These are phyloP conservation scores for Pneumocystis murina DNA, from an alignment of 1,139 yeast genomes.

Conservation along the genomic window DNA sequence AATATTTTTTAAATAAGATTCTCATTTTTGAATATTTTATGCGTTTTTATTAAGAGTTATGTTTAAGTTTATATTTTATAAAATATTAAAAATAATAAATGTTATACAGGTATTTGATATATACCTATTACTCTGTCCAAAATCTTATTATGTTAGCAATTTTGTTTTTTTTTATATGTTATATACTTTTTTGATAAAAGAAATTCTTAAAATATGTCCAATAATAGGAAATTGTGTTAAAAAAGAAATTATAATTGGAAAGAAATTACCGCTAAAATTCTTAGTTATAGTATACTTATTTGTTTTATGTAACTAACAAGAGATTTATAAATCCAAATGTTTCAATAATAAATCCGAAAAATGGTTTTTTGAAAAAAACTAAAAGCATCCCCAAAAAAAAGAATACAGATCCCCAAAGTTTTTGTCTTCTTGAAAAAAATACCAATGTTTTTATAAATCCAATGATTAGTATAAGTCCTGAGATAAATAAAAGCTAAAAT, in stretches of 20 bases:
- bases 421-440: conserved; percentile 77
- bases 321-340: conserved; percentile 74
- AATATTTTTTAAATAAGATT: not conserved
- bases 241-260: conserved; percentile 80
- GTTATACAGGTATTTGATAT: not conserved
- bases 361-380: conserved; percentile 62
- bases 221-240: conserved; percentile 74
- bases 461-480: conserved; percentile 70
- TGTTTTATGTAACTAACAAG: conserved; percentile 26
- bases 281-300: conserved; percentile 29
- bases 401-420: conserved; percentile 71
- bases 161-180: not conserved
- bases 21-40: not conserved
- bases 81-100: not conserved
- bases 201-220: conserved; percentile 75
- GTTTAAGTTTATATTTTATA: not conserved
- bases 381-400: conserved; percentile 60
- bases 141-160: conserved; percentile 3
- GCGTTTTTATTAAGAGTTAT: not conserved
- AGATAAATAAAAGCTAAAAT: conserved; percentile 41
- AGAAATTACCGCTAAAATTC: conserved; percentile 37
- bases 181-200: conserved; percentile 58
- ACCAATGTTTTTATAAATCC: conserved; percentile 74
- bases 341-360: conserved; percentile 73
- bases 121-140: conserved; percentile 3